phyloP scores from a whole-genome alignment of 768 basidiomycete species.

The Mycena alexandri region DNA sequence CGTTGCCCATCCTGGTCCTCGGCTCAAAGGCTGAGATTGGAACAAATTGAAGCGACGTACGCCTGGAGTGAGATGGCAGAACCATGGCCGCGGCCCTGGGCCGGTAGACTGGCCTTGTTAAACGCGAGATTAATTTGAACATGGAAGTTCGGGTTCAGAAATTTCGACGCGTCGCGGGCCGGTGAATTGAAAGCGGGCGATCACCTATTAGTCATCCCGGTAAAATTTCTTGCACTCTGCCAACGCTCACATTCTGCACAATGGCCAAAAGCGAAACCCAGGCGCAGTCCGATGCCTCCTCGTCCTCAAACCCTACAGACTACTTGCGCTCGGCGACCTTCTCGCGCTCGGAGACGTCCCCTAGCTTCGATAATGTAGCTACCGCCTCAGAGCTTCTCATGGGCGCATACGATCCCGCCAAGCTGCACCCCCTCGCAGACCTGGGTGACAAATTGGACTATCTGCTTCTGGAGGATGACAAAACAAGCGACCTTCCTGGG shows the following conservation, averaged over 20 bases:
- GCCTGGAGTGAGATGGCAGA: conserved; percentile 42
- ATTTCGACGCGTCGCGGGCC: neutral
- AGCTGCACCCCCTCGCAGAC: conserved; percentile 93
- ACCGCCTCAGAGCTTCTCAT: conserved; percentile 91
- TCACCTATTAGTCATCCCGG: neutral
- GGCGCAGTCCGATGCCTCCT: conserved; percentile 50
- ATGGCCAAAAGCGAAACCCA: conserved; percentile 29
- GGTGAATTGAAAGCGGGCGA: too few species aligned
- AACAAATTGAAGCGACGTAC: conserved; percentile 42
- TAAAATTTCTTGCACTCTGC: conserved; percentile 3
- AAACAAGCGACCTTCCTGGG: conserved; percentile 91
- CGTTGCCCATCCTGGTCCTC: conserved; percentile 77
- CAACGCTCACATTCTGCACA: neutral
- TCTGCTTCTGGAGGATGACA: conserved; percentile 95
- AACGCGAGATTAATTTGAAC: conserved; percentile 2
- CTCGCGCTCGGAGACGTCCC: conserved; percentile 54
- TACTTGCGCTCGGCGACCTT: conserved; percentile 64
- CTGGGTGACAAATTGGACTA: conserved; percentile 96
- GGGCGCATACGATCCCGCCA: conserved; percentile 90
- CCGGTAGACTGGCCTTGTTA: conserved; percentile 3
- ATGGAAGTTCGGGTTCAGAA: neutral
- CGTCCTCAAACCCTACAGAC: conserved; percentile 60
- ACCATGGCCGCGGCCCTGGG: conserved; percentile 34
- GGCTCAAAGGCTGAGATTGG: conserved; percentile 12
- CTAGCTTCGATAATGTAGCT: conserved; percentile 68